These are phyloP conservation scores for Psilocybe cubensis DNA, from an alignment of 768 basidiomycete species.

Conservation along the genomic window DNA sequence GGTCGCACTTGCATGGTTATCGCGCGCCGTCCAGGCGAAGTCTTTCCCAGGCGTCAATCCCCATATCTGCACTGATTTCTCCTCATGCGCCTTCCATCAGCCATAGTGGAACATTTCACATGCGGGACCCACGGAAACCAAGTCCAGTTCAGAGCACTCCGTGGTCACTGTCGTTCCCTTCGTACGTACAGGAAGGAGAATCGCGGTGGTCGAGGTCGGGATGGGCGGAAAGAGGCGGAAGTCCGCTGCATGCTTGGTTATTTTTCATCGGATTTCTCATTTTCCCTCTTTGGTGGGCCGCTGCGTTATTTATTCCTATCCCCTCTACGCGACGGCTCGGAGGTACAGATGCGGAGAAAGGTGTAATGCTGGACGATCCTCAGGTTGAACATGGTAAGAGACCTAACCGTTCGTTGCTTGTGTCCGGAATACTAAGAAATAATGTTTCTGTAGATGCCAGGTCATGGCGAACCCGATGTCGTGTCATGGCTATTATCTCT, in stretches of 20 bases:
- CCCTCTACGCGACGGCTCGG: conserved; percentile 68
- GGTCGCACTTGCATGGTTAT: conserved; percentile 22
- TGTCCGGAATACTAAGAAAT: neutral
- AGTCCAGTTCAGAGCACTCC: conserved; percentile 59
- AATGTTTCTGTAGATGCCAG: conserved; percentile 55
- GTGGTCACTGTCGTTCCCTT: conserved; percentile 60
- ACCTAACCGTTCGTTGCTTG: too few relatives aligned
- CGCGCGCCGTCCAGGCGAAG: conserved; percentile 52
- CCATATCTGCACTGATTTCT: conserved; percentile 76
- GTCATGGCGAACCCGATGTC: conserved; percentile 77
- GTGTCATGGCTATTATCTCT: conserved; percentile 69
- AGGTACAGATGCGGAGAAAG: conserved; percentile 62
- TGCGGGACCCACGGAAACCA: conserved; percentile 79
- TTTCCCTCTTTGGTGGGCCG: conserved; percentile 70
- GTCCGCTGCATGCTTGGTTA: conserved; percentile 74
- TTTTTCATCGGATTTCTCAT: conserved; percentile 76
- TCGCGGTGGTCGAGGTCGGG: conserved; percentile 34
- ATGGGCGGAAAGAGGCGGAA: conserved; percentile 53
- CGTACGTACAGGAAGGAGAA: conserved; percentile 29
- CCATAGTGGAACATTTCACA: conserved; percentile 66
- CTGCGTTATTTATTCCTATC: conserved; percentile 49
- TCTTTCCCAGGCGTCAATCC: conserved; percentile 75
- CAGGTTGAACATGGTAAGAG: conserved; percentile 79
- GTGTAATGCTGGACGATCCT: conserved; percentile 75
- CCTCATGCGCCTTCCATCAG: conserved; percentile 78